Evolutionary conservation across 257 asterid species (phyloP).

Genomic region (Penstemon newberryi): DNA sequence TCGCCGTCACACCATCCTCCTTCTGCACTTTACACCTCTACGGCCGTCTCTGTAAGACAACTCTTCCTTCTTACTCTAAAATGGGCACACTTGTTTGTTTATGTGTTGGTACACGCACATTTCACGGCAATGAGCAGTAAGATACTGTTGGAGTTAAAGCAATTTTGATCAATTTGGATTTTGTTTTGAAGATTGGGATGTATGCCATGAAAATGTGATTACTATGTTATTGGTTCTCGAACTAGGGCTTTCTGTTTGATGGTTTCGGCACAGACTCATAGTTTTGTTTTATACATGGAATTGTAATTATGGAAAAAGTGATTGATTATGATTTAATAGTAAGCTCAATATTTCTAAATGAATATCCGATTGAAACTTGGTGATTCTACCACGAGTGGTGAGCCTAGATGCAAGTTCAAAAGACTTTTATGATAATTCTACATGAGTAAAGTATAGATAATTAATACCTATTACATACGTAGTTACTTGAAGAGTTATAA

Average conservation of each 20-base stretch:
- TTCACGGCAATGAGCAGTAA: too few species aligned
- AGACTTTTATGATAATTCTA: conserved; percentile 8
- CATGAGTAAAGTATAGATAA: not conserved
- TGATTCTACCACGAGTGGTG: not conserved
- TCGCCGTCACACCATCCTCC: conserved; percentile 32
- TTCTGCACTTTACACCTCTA: conserved; percentile 43
- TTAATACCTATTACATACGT: not conserved
- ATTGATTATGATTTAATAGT: too few species aligned
- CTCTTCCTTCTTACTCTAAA: not conserved
- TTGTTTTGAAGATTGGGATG: too few species aligned
- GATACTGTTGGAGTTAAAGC: too few species aligned
- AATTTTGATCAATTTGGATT: too few species aligned
- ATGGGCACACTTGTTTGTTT: not conserved
- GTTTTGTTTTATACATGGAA: not conserved
- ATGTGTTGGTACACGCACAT: too few species aligned
- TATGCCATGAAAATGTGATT: too few species aligned
- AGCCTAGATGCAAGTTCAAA: conserved; percentile 1
- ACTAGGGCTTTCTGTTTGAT: not conserved
- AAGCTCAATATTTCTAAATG: too few species aligned
- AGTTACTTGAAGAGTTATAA: not conserved
- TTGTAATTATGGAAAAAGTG: too few species aligned
- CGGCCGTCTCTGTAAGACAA: conserved; percentile 58
- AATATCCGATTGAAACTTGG: too few species aligned
- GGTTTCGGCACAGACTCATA: not conserved
- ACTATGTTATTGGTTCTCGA: too few species aligned